A percentile compares a stretch with the other conserved stretches of the same genome.
Evolutionary conservation across 129 eudicot species (phyloP).

Genomic region (Chrysanthemum seticuspe): DNA sequence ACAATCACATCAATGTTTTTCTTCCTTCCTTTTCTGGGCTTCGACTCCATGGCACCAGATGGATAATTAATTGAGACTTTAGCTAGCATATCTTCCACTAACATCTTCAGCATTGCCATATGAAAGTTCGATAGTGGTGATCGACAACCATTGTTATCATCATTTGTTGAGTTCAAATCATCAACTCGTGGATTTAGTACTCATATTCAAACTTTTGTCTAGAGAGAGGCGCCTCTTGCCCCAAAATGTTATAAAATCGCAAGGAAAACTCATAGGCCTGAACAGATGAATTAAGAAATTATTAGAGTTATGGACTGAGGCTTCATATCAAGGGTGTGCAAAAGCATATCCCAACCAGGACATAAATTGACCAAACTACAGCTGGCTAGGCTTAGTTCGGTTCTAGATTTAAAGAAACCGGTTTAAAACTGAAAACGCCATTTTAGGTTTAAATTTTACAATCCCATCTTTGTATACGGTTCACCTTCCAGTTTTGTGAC

Average conservation of each 20-base stretch:
- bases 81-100: slow-evolving; percentile 62
- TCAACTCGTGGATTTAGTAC: slow-evolving; percentile 66
- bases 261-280: slow-evolving; percentile 76
- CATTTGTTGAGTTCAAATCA: slow-evolving; percentile 23
- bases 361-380: neutral
- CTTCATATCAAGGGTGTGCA: neutral
- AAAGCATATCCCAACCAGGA: neutral
- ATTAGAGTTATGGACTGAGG: neutral
- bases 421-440: no score
- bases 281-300: slow-evolving; percentile 27
- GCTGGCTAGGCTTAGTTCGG: neutral
- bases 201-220: slow-evolving; percentile 71
- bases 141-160: slow-evolving; percentile 22
- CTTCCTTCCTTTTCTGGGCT: slow-evolving; percentile 68
- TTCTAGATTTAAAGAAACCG: neutral
- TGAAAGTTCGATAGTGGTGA: slow-evolving; percentile 51
- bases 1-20: slow-evolving; percentile 51
- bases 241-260: slow-evolving; percentile 72
- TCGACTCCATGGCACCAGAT: slow-evolving; percentile 52
- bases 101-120: slow-evolving; percentile 58
- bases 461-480: no score
- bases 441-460: no score
- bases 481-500: no score
- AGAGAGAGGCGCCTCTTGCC: slow-evolving; percentile 49
- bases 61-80: slow-evolving; percentile 59